Percentiles rank a stretch among this genome's conserved stretches.
phyloP scores from a whole-genome alignment of 2,329 filamentous ascomycete species.

The Penicillium sp. region DNA sequence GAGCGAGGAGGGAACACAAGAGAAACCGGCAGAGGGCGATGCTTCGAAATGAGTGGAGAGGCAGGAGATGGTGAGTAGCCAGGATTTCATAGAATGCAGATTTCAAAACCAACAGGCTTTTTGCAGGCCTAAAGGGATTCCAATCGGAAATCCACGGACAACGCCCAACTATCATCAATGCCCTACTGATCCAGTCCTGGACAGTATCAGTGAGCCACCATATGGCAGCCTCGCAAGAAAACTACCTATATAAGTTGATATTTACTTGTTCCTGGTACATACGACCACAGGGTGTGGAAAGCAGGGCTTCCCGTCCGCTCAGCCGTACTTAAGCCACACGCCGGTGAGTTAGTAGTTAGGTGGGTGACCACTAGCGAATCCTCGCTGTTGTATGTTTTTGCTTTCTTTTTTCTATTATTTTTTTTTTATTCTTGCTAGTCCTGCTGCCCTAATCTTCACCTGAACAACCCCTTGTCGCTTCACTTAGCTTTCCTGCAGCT shows the following conservation, averaged over 20 bases:
- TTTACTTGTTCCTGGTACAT: background rate
- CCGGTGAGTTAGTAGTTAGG: constrained; percentile 1
- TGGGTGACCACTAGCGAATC: constrained; percentile 1
- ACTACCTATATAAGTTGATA: background rate
- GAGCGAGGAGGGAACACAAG: background rate
- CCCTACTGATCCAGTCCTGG: too few relatives aligned
- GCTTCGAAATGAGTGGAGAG: too few relatives aligned
- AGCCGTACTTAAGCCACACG: constrained; percentile 1
- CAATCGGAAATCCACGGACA: too few relatives aligned
- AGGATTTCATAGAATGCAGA: too few relatives aligned
- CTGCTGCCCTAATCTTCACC: background rate
- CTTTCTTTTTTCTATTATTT: background rate
- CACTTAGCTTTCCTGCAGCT: background rate
- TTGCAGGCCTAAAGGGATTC: too few relatives aligned
- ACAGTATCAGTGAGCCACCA: too few relatives aligned
- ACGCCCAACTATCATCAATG: too few relatives aligned
- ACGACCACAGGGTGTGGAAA: constrained; percentile 1
- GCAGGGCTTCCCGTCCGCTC: background rate
- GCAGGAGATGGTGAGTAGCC: too few relatives aligned
- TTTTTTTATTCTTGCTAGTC: background rate
- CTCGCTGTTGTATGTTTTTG: background rate
- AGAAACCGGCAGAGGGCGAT: background rate
- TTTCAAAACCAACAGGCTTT: too few relatives aligned
- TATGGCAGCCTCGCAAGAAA: too few relatives aligned
- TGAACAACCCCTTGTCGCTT: constrained; percentile 1